Evolutionary conservation across 352 stramenopile genomes (phyloP).

Genomic region (Pythium scleroteichum): DNA sequence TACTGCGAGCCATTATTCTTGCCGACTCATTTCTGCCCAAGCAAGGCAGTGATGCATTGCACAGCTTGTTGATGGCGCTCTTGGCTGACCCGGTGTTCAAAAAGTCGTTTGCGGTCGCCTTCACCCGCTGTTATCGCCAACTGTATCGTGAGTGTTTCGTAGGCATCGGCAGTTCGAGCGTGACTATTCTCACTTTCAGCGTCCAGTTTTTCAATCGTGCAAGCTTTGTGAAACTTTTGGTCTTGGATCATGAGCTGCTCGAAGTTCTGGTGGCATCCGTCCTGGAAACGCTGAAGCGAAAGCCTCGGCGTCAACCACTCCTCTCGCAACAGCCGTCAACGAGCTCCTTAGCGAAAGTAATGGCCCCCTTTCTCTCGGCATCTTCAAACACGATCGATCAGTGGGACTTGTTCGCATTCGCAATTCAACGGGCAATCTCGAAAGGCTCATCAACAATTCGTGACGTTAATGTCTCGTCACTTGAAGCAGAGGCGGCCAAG

Average conservation of each 20-base stretch:
- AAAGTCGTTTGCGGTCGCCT: slow-evolving; percentile 92
- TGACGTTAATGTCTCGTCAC: slow-evolving; percentile 46
- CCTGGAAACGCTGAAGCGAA: slow-evolving; percentile 67
- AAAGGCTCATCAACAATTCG: slow-evolving; percentile 37
- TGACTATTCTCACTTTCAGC: slow-evolving; percentile 91
- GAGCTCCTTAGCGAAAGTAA: not conserved
- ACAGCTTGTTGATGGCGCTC: slow-evolving; percentile 95
- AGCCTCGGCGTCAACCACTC: slow-evolving; percentile 22
- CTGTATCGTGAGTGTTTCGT: slow-evolving; percentile 78
- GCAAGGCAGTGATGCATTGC: slow-evolving; percentile 73
- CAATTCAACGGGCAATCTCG: slow-evolving; percentile 40
- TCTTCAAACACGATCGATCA: slow-evolving; percentile 26
- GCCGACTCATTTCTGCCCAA: slow-evolving; percentile 84
- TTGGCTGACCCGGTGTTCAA: slow-evolving; percentile 98
- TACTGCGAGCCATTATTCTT: slow-evolving; percentile 80
- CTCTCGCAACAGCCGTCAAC: not conserved
- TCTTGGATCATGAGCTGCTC: slow-evolving; percentile 69
- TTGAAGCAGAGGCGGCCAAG: slow-evolving; percentile 43
- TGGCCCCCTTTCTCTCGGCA: slow-evolving; percentile 8
- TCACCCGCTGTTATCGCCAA: slow-evolving; percentile 93
- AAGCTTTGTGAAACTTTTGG: slow-evolving; percentile 92
- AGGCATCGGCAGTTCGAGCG: slow-evolving; percentile 74
- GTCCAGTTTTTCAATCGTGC: slow-evolving; percentile 99
- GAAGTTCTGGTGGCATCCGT: slow-evolving; percentile 73
- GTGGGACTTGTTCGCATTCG: slow-evolving; percentile 74